These are phyloP conservation scores for Trametes cinnabarina DNA, from an alignment of 768 basidiomycete genomes.

Conservation along the genomic window DNA sequence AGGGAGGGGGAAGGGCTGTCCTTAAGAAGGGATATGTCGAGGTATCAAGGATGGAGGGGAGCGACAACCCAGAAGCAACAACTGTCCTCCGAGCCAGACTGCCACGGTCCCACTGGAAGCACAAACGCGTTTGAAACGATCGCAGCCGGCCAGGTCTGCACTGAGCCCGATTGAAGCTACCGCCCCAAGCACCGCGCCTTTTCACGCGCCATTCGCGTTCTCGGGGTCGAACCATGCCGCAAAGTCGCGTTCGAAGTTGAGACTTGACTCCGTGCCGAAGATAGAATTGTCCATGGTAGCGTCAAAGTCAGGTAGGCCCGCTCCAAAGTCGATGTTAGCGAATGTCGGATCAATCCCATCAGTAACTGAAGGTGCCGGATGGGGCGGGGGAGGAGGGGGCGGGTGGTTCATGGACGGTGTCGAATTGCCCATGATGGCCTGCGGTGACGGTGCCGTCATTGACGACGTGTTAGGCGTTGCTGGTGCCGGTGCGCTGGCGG, in stretches of 20 bases:
- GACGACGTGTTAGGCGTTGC: constrained; percentile 35
- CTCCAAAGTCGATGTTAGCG: constrained; percentile 39
- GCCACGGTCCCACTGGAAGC: not conserved
- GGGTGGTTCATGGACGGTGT: constrained; percentile 16
- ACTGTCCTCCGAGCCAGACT: not conserved
- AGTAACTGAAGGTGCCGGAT: constrained; percentile 16
- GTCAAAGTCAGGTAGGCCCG: constrained; percentile 41
- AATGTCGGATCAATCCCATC: constrained; percentile 19
- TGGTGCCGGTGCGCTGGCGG: constrained; percentile 28
- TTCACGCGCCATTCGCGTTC: constrained; percentile 3
- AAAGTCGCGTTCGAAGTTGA: constrained; percentile 74
- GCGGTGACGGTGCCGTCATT: constrained; percentile 40
- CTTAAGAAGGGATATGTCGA: not conserved
- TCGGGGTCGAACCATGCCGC: constrained; percentile 74
- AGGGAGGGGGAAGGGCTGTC: not conserved
- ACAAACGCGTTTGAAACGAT: not conserved
- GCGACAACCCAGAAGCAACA: not conserved
- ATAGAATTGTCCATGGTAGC: constrained; percentile 30
- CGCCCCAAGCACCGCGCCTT: not conserved
- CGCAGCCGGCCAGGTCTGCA: too few relatives aligned
- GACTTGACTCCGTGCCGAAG: constrained; percentile 14
- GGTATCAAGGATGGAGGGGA: constrained; percentile 1
- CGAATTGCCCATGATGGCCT: constrained; percentile 32
- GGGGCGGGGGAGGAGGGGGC: constrained; percentile 18
- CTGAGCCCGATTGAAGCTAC: not conserved